phyloP scores from a whole-genome alignment of 2,329 filamentous ascomycete genomes.

The Tolypocladium sp. region DNA sequence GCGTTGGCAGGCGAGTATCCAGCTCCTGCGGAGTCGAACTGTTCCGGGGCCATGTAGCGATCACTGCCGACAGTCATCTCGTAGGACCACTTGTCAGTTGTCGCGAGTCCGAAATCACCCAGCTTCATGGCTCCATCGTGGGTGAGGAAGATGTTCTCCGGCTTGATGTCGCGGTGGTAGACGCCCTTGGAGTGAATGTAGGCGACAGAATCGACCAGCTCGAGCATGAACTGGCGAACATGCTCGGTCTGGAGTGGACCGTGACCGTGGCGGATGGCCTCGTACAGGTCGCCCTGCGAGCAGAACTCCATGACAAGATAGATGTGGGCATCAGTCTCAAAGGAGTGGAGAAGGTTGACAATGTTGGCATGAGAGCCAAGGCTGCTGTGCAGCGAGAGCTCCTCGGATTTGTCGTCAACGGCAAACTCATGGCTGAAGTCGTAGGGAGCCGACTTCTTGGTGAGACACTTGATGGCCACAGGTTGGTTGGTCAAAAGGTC shows the following conservation, averaged over 20 bases:
- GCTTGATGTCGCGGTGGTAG: constrained; percentile 97
- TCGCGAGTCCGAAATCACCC: constrained; percentile 91
- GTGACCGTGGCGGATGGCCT: constrained; percentile 82
- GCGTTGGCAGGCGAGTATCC: constrained; percentile 91
- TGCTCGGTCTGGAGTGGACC: constrained; percentile 93
- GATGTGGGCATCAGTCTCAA: constrained; percentile 82
- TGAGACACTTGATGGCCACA: constrained; percentile 94
- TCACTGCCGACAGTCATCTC: constrained; percentile 95
- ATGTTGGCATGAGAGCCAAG: constrained; percentile 81
- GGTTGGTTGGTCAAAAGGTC: constrained; percentile 67
- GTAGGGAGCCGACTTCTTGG: constrained; percentile 62
- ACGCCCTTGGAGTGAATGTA: constrained; percentile 87
- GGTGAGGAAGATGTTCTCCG: constrained; percentile 95
- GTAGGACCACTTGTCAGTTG: constrained; percentile 79
- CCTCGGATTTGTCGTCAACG: constrained; percentile 75
- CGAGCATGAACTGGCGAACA: constrained; percentile 93
- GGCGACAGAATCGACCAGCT: constrained; percentile 81
- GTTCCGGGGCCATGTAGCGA: constrained; percentile 98
- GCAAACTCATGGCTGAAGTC: constrained; percentile 55
- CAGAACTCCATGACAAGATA: constrained; percentile 96
- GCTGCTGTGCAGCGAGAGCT: constrained; percentile 68
- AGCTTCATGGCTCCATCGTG: constrained; percentile 87
- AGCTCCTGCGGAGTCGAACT: constrained; percentile 79
- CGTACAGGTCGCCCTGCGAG: constrained; percentile 89
- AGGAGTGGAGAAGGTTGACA: constrained; percentile 83